Evolutionary conservation across 371 early-diverging fungal species (phyloP).

Genomic region (Syncephalastrum racemosum): DNA sequence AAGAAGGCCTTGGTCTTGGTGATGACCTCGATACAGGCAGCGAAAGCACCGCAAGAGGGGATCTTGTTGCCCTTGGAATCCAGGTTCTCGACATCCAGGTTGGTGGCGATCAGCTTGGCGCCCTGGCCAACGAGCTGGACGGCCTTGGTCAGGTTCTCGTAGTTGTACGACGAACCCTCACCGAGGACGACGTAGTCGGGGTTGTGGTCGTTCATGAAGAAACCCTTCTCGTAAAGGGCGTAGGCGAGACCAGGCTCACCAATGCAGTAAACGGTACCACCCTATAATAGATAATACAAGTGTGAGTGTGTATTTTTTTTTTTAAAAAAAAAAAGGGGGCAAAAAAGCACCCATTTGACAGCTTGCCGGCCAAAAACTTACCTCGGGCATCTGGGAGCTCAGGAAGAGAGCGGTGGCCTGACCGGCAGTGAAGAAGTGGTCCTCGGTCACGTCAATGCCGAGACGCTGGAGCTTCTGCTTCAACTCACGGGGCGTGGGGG

Average conservation of each 20-base stretch:
- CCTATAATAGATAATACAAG: conserved; percentile 24
- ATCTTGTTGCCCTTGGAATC: conserved; percentile 56
- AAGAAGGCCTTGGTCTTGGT: conserved; percentile 67
- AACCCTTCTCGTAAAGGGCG: conserved; percentile 67
- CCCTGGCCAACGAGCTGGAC: conserved; percentile 58
- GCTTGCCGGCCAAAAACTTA: conserved; percentile 9
- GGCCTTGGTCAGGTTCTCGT: conserved; percentile 64
- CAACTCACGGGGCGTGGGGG: conserved; percentile 67
- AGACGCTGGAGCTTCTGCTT: conserved; percentile 59
- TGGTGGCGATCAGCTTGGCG: conserved; percentile 66
- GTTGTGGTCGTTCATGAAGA: conserved; percentile 64
- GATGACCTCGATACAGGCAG: conserved; percentile 60
- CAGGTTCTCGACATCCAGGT: conserved; percentile 65
- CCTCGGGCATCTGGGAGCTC: conserved; percentile 57
- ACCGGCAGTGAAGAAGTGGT: conserved; percentile 67
- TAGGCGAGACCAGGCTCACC: conserved; percentile 69
- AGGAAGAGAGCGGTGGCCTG: conserved; percentile 68
- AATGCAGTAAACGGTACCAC: conserved; percentile 59
- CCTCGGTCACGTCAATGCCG: conserved; percentile 60
- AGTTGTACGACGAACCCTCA: conserved; percentile 63
- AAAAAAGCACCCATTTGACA: neutral
- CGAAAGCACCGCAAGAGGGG: conserved; percentile 64
- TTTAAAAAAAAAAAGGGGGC: neutral
- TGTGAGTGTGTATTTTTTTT: neutral
- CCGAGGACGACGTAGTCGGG: conserved; percentile 70